Evolutionary conservation across 23 red algal species (phyloP).

Genomic region (Agarophyton chilense): DNA sequence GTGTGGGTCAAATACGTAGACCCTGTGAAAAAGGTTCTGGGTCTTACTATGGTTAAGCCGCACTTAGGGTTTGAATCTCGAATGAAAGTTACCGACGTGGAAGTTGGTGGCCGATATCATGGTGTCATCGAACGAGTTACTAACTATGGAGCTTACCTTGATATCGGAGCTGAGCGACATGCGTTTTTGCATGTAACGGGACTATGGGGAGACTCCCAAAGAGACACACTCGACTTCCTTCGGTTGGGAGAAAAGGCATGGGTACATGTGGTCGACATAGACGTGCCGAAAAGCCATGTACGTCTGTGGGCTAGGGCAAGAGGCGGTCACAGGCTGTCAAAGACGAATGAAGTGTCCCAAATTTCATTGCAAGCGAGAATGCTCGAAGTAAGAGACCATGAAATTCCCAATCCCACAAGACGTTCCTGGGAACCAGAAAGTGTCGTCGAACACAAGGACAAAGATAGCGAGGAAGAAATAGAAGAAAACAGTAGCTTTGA

Average conservation of each 20-base stretch:
- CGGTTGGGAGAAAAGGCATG: slow-evolving; percentile 59
- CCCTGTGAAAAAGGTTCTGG: slow-evolving; percentile 42
- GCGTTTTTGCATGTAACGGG: slow-evolving; percentile 88
- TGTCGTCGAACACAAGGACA: not conserved
- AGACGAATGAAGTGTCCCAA: not conserved
- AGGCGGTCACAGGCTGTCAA: not conserved
- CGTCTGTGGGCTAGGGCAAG: slow-evolving; percentile 48
- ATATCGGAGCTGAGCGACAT: slow-evolving; percentile 80
- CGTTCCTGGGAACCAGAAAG: not conserved
- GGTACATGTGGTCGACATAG: slow-evolving; percentile 62
- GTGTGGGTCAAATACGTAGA: slow-evolving; percentile 91
- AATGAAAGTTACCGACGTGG: slow-evolving; percentile 29
- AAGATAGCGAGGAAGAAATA: not conserved
- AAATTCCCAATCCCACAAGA: not conserved
- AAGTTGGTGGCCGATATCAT: slow-evolving; percentile 40
- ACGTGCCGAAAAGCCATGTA: slow-evolving; percentile 15
- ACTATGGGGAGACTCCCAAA: slow-evolving; percentile 69
- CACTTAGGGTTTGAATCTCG: slow-evolving; percentile 42
- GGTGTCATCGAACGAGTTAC: slow-evolving; percentile 78
- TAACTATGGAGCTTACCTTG: slow-evolving; percentile 92
- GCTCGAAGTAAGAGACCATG: not conserved
- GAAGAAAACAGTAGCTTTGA: not conserved
- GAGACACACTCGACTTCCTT: slow-evolving; percentile 79
- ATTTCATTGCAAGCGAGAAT: not conserved
- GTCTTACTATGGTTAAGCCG: slow-evolving; percentile 77